Evolutionary conservation across 2,329 filamentous ascomycete genomes (phyloP).

Genomic region (Talaromyces sp.): DNA sequence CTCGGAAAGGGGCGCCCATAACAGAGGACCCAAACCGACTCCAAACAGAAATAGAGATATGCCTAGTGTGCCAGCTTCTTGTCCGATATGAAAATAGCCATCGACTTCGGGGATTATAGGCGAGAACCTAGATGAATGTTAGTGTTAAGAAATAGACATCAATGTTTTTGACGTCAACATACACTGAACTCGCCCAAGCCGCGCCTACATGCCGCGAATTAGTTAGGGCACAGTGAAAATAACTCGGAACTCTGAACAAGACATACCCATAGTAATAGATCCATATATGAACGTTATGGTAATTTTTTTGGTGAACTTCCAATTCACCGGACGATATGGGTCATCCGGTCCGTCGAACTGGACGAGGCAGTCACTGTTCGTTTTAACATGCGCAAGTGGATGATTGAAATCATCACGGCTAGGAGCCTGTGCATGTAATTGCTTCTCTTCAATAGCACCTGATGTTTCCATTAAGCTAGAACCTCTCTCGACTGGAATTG

Average conservation of each 20-base stretch:
- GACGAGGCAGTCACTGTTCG: slow-evolving; percentile 29
- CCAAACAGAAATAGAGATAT: slow-evolving; percentile 59
- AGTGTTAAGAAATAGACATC: slow-evolving; percentile 45
- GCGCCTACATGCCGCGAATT: neutral
- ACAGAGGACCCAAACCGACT: slow-evolving; percentile 54
- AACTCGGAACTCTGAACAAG: neutral
- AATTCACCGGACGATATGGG: slow-evolving; percentile 62
- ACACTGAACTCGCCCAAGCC: slow-evolving; percentile 38
- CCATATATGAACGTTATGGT: neutral
- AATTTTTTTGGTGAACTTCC: slow-evolving; percentile 62
- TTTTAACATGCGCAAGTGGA: neutral
- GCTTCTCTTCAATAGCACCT: too few relatives aligned
- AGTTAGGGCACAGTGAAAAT: neutral
- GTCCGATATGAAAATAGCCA: slow-evolving; percentile 56
- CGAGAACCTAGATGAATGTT: slow-evolving; percentile 43
- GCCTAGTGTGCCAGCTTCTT: slow-evolving; percentile 50
- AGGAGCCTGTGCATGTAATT: too few relatives aligned
- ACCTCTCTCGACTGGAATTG: too few relatives aligned
- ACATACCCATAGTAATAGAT: neutral
- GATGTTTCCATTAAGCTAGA: too few relatives aligned
- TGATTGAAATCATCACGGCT: too few relatives aligned
- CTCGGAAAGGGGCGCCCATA: slow-evolving; percentile 56
- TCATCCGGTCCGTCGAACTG: slow-evolving; percentile 65
- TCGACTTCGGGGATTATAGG: slow-evolving; percentile 36
- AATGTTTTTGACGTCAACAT: too few relatives aligned